Conservation (phyloP, 2,329 filamentous ascomycete genomes). For the Cytospora leucostoma region DNA sequence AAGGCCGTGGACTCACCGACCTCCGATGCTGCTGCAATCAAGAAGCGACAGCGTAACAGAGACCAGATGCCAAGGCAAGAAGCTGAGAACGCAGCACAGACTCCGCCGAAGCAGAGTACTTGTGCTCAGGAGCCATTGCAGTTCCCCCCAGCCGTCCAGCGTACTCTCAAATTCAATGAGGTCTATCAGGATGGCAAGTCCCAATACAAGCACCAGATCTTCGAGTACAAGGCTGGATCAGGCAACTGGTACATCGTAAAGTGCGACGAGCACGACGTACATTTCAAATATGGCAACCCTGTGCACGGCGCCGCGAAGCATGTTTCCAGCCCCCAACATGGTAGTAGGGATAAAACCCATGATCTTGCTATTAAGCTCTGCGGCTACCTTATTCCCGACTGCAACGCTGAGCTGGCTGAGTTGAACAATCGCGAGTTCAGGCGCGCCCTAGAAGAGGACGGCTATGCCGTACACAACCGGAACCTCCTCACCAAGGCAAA, state of each 20-base stretch:
- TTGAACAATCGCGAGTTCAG: slow-evolving; percentile 40
- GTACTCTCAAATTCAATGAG: slow-evolving; percentile 39
- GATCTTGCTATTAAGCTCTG: slow-evolving; percentile 36
- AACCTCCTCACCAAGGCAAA: slow-evolving; percentile 27
- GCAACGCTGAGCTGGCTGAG: slow-evolving; percentile 34
- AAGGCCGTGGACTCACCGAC: slow-evolving; percentile 19
- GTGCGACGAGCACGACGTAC: slow-evolving; percentile 42
- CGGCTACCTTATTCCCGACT: slow-evolving; percentile 40
- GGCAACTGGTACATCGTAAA: slow-evolving; percentile 41
- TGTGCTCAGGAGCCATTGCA: neutral
- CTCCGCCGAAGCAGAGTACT: slow-evolving; percentile 6
- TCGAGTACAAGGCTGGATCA: slow-evolving; percentile 35
- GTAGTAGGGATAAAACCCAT: slow-evolving; percentile 35
- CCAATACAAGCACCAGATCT: slow-evolving; percentile 38
- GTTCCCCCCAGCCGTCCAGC: slow-evolving; percentile 6
- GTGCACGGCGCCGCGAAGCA: slow-evolving; percentile 43
- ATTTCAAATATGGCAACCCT: slow-evolving; percentile 39
- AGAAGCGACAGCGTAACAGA: slow-evolving; percentile 24
- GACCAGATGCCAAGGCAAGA: slow-evolving; percentile 7
- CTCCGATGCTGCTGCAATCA: neutral
- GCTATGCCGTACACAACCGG: slow-evolving; percentile 34
- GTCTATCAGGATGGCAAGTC: slow-evolving; percentile 39
- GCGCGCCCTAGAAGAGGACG: slow-evolving; percentile 33
- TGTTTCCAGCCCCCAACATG: slow-evolving; percentile 37
- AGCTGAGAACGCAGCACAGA: neutral